These are phyloP conservation scores for Cucurbita pepo DNA, from an alignment of 306 rosid species.

Conservation along the genomic window DNA sequence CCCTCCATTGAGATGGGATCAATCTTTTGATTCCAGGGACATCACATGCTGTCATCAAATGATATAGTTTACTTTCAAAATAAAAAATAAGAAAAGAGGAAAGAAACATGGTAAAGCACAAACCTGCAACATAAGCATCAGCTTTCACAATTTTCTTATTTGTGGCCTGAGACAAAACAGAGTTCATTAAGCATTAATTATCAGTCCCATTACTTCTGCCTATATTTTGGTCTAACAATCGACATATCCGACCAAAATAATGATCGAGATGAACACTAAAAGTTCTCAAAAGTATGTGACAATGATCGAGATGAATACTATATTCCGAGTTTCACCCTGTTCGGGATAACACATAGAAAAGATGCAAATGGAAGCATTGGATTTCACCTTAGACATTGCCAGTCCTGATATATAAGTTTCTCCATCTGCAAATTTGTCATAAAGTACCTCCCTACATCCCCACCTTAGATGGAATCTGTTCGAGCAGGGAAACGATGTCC, in stretches of 20 bases:
- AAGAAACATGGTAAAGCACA: conserved; percentile 18
- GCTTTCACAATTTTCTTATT: conserved; percentile 69
- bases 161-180: conserved; percentile 51
- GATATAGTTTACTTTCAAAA: conserved; percentile 10
- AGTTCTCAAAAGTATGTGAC: background rate
- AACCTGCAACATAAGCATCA: conserved; percentile 94
- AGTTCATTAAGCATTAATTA: background rate
- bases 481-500: conserved; percentile 14
- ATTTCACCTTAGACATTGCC: conserved; percentile 63
- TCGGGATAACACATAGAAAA: background rate
- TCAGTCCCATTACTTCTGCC: background rate
- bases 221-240: background rate
- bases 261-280: background rate
- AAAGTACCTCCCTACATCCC: conserved; percentile 88
- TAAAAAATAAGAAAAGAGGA: background rate
- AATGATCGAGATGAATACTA: background rate
- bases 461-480: conserved; percentile 96
- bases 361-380: background rate
- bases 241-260: background rate
- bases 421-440: conserved; percentile 62
- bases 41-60: conserved; percentile 73
- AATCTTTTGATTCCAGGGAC: conserved; percentile 94
- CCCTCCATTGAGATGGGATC: conserved; percentile 74
- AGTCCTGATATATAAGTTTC: conserved; percentile 53
- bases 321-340: background rate